Conservation (phyloP, 768 basidiomycete genomes). For the Floccularia luteovirens region DNA sequence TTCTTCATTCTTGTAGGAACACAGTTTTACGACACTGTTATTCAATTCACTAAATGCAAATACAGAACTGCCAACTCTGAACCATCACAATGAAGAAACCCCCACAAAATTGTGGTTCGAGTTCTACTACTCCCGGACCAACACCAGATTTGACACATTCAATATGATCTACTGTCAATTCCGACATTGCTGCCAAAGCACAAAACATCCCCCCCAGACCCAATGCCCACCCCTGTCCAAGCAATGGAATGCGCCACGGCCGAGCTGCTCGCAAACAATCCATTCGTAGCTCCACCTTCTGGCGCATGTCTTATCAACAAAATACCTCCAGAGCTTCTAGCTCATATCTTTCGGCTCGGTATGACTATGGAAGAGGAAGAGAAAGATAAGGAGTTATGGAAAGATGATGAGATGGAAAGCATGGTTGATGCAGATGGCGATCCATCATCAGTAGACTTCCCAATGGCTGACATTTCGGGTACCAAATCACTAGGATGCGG, state of each 20-base stretch:
- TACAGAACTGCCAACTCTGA: too few relatives aligned
- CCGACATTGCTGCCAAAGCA: neutral
- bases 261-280: constrained; percentile 36
- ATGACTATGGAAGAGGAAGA: constrained; percentile 26
- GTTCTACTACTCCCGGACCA: too few relatives aligned
- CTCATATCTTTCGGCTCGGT: constrained; percentile 46
- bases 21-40: too few relatives aligned
- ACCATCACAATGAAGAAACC: too few relatives aligned
- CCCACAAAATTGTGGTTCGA: too few relatives aligned
- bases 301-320: constrained; percentile 40
- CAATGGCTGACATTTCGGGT: constrained; percentile 15
- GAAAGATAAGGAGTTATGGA: constrained; percentile 14
- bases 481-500: constrained; percentile 13
- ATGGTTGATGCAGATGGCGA: constrained; percentile 16
- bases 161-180: too few relatives aligned
- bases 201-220: neutral
- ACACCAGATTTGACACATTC: too few relatives aligned
- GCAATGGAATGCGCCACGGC: constrained; percentile 25
- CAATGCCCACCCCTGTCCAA: constrained; percentile 16
- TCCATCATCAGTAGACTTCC: too few relatives aligned
- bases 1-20: too few relatives aligned
- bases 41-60: too few relatives aligned
- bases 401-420: constrained; percentile 19
- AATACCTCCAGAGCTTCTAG: constrained; percentile 50
- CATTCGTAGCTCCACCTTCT: constrained; percentile 33